Evolutionary conservation across 345 rosid genomes (phyloP).

Genomic region (Microcos paniculata): DNA sequence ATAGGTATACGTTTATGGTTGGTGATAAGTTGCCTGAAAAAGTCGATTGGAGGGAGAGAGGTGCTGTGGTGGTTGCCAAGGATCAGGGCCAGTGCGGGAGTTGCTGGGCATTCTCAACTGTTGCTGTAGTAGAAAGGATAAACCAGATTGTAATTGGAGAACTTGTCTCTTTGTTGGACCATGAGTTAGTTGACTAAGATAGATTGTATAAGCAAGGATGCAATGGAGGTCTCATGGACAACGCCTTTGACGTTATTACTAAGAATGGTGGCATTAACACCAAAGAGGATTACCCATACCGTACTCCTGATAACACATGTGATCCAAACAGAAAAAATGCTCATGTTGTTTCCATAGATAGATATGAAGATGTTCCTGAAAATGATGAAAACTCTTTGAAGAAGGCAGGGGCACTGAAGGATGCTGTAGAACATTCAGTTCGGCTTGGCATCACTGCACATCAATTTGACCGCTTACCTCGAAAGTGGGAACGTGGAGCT

Average conservation of each 20-base stretch:
- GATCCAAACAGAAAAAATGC: conserved; percentile 60
- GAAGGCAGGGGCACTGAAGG: conserved; percentile 67
- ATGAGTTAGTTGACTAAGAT: conserved; percentile 80
- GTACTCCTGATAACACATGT: conserved; percentile 43
- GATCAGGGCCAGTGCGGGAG: conserved; percentile 70
- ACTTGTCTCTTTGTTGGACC: conserved; percentile 59
- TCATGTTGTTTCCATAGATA: conserved; percentile 64
- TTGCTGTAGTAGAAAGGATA: conserved; percentile 76
- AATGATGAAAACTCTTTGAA: conserved; percentile 63
- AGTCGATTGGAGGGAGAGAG: conserved; percentile 55
- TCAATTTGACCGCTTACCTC: too few species aligned
- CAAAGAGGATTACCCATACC: conserved; percentile 66
- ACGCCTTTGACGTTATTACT: conserved; percentile 61
- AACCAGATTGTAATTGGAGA: conserved; percentile 73
- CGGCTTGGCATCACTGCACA: too few species aligned
- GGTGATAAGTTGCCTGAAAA: conserved; percentile 35
- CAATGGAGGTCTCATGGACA: conserved; percentile 79
- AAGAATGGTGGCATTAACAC: conserved; percentile 69
- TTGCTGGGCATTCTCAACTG: conserved; percentile 83
- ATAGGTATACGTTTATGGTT: conserved; percentile 27
- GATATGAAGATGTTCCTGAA: conserved; percentile 63
- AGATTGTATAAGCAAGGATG: conserved; percentile 57
- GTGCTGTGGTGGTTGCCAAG: conserved; percentile 44
- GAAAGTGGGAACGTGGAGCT: too few species aligned
- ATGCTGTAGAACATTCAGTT: too few species aligned